Evolutionary conservation across 768 basidiomycete species (phyloP).

Genomic region (Mrakia frigida): DNA sequence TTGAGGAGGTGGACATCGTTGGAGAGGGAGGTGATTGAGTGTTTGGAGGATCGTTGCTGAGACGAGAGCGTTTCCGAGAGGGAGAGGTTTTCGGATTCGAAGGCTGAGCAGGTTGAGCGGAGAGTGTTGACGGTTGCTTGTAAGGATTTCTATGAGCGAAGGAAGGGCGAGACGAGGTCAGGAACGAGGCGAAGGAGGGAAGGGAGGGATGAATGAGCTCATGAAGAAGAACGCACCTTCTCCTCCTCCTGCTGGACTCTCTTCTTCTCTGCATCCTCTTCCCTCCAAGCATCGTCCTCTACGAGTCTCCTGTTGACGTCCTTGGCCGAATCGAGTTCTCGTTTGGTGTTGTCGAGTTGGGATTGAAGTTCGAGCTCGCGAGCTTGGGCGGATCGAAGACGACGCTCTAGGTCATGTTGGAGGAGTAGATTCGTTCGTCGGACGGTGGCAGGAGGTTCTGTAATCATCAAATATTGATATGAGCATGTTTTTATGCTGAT

Average conservation of each 20-base stretch:
- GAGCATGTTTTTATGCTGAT: too few species aligned
- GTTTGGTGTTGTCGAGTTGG: constrained; percentile 8
- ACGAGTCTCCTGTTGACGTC: constrained; percentile 27
- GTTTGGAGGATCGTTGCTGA: not conserved
- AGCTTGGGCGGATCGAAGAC: constrained; percentile 17
- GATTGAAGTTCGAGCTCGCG: constrained; percentile 20
- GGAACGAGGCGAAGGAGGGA: not conserved
- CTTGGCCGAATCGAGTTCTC: constrained; percentile 18
- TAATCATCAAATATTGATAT: too few species aligned
- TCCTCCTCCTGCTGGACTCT: constrained; percentile 2
- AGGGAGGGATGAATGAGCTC: not conserved
- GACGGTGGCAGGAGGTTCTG: constrained; percentile 21
- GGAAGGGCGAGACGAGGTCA: not conserved
- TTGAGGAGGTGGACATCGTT: constrained; percentile 3
- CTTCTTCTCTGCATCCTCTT: not conserved
- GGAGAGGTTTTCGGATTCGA: not conserved
- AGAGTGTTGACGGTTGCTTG: constrained; percentile 16
- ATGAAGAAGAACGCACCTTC: not conserved
- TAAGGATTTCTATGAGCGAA: not conserved
- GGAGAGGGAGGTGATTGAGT: constrained; percentile 13
- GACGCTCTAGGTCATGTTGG: constrained; percentile 28
- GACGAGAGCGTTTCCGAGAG: constrained; percentile 12
- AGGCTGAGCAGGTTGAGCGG: not conserved
- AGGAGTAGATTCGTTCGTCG: constrained; percentile 18
- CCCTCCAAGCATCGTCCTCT: constrained; percentile 21